These are phyloP conservation scores for Sclerotinia sclerotiorum DNA, from an alignment of 2,329 filamentous ascomycete genomes.

Conservation along the genomic window DNA sequence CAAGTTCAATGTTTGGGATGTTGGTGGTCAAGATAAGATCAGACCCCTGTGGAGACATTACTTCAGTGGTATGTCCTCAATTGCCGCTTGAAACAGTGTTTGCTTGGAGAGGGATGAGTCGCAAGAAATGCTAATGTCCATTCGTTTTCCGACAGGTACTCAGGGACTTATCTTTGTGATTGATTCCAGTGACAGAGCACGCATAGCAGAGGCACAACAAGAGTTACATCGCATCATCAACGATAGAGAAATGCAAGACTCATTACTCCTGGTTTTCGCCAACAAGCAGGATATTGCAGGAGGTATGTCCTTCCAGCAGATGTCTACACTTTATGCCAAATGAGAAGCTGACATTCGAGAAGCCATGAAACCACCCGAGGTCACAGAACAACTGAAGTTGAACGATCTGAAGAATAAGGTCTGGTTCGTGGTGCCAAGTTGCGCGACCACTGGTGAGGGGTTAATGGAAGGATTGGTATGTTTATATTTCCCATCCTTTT, in stretches of 20 bases:
- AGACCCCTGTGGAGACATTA: slow-evolving; percentile 96
- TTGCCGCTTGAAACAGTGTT: not conserved
- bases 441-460: slow-evolving; percentile 78
- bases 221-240: slow-evolving; percentile 97
- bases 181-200: slow-evolving; percentile 86
- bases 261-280: slow-evolving; percentile 89
- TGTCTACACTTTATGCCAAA: not conserved
- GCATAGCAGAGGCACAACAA: slow-evolving; percentile 89
- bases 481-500: slow-evolving; percentile 19
- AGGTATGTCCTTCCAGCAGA: slow-evolving; percentile 50
- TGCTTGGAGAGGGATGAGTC: not conserved
- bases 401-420: slow-evolving; percentile 78
- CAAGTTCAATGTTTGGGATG: slow-evolving; percentile 99
- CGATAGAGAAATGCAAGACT: slow-evolving; percentile 96
- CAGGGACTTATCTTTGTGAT: slow-evolving; percentile 99
- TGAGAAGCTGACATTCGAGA: slow-evolving; percentile 6
- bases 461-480: slow-evolving; percentile 74
- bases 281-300: slow-evolving; percentile 97
- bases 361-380: slow-evolving; percentile 79
- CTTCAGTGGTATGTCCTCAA: slow-evolving; percentile 67
- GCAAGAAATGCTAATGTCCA: slow-evolving; percentile 17
- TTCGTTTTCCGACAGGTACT: slow-evolving; percentile 60
- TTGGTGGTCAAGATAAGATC: slow-evolving; percentile 98
- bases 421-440: slow-evolving; percentile 82
- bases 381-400: slow-evolving; percentile 75